Evolutionary conservation across 2,329 filamentous ascomycete genomes (phyloP).

Genomic region (Fusarium clavum): DNA sequence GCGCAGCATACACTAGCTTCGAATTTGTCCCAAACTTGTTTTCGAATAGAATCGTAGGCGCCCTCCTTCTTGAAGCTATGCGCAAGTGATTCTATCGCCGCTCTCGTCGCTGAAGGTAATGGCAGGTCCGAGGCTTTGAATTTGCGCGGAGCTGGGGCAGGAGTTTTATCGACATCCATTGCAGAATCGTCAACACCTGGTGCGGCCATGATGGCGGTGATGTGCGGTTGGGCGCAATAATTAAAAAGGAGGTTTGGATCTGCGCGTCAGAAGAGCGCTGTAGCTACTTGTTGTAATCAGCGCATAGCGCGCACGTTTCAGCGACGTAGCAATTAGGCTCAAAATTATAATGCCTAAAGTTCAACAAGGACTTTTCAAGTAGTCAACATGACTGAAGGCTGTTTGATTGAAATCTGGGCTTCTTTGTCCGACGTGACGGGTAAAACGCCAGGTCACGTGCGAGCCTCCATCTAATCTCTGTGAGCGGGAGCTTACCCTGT

Average conservation of each 20-base stretch:
- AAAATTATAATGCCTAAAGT: background rate
- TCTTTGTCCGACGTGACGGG: conserved; percentile 36
- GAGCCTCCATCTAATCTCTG: background rate
- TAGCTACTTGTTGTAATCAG: conserved; percentile 19
- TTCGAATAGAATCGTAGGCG: conserved; percentile 81
- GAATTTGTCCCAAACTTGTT: conserved; percentile 81
- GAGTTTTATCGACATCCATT: conserved; percentile 28
- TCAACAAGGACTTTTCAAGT: conserved; percentile 2
- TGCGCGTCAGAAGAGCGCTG: conserved; percentile 27
- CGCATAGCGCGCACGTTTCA: conserved; percentile 28
- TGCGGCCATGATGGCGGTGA: conserved; percentile 32
- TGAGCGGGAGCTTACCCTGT: conserved; percentile 23
- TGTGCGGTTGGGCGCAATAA: conserved; percentile 9
- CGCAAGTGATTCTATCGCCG: conserved; percentile 79
- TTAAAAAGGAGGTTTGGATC: conserved; percentile 21
- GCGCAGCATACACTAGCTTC: conserved; percentile 69
- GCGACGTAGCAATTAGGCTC: background rate
- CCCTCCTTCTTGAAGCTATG: conserved; percentile 89
- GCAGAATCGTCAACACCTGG: conserved; percentile 41
- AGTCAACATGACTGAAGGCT: conserved; percentile 10
- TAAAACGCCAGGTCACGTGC: conserved; percentile 47
- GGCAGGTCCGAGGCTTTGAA: conserved; percentile 82
- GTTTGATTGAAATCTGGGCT: conserved; percentile 6
- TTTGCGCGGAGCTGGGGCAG: conserved; percentile 54
- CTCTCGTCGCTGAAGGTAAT: conserved; percentile 76